A percentile compares a stretch with the other conserved stretches of the same genome.
Evolutionary conservation across 1,284 basidiomycete genomes (phyloP).

Genomic region (Tremellales sp.): DNA sequence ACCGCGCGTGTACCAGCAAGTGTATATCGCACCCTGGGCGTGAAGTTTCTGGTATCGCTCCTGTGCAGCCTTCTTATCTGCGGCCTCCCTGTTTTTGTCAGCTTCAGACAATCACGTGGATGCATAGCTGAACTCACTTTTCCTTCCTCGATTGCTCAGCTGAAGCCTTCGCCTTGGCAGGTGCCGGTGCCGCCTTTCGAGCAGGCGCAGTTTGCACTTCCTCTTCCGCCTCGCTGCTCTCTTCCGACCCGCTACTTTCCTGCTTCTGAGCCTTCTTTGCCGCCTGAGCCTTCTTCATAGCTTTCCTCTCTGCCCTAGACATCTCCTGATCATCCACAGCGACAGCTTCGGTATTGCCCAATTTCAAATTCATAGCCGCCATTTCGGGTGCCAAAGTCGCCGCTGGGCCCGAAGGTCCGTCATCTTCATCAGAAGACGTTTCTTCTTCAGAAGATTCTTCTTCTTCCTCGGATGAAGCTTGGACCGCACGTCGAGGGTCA

Average conservation of each 20-base stretch:
- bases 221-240: constrained; percentile 55
- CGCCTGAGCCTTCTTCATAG: constrained; percentile 64
- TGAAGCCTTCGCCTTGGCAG: constrained; percentile 33
- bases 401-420: constrained; percentile 15
- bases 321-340: constrained; percentile 53
- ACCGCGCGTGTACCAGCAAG: background rate
- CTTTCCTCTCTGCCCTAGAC: constrained; percentile 62
- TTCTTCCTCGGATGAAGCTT: constrained; percentile 22
- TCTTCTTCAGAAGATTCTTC: constrained; percentile 33
- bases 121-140: constrained; percentile 51
- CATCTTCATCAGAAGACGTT: constrained; percentile 16
- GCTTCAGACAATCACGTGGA: background rate
- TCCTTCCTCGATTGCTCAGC: constrained; percentile 63
- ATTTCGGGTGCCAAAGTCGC: constrained; percentile 43
- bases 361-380: constrained; percentile 42
- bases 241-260: constrained; percentile 39
- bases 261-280: constrained; percentile 46
- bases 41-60: constrained; percentile 60
- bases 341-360: constrained; percentile 43
- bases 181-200: constrained; percentile 21
- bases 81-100: constrained; percentile 64
- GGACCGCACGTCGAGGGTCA: constrained; percentile 28
- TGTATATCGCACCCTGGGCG: constrained; percentile 61
- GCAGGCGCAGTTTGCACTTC: constrained; percentile 16
- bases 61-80: constrained; percentile 81